phyloP scores from a whole-genome alignment of 305 asterid genomes.

The Solanum hybrid region DNA sequence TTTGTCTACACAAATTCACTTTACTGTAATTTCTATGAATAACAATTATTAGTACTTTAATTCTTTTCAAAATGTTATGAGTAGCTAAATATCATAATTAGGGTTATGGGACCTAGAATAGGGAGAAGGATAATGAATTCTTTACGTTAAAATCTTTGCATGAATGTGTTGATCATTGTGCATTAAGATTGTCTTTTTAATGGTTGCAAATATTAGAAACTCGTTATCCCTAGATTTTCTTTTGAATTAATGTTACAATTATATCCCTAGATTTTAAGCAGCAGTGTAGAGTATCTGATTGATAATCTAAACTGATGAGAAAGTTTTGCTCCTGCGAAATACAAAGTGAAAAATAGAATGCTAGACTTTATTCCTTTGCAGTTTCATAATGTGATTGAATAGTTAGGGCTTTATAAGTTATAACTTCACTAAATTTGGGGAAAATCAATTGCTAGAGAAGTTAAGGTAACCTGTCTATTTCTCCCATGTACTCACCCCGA shows the following conservation, averaged over 20 bases:
- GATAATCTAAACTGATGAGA: neutral
- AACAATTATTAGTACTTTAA: too few relatives aligned
- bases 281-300: neutral
- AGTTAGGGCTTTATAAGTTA: neutral
- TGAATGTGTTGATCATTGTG: too few relatives aligned
- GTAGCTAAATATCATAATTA: too few relatives aligned
- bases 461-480: neutral
- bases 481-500: neutral
- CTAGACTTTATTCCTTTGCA: neutral
- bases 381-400: neutral
- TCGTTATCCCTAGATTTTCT: neutral
- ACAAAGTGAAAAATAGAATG: neutral
- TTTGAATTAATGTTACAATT: neutral
- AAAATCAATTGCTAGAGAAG: neutral
- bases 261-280: neutral
- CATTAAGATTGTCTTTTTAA: too few relatives aligned
- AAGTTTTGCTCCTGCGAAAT: neutral
- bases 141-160: too few relatives aligned
- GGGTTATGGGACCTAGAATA: too few relatives aligned
- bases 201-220: too few relatives aligned
- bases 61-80: too few relatives aligned
- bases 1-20: neutral
- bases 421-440: neutral
- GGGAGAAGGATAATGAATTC: too few relatives aligned
- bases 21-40: too few relatives aligned